A percentile compares a stretch with the other conserved stretches of the same genome.
These are phyloP conservation scores for Prunus davidiana DNA, from an alignment of 306 rosid genomes.

Conservation along the genomic window DNA sequence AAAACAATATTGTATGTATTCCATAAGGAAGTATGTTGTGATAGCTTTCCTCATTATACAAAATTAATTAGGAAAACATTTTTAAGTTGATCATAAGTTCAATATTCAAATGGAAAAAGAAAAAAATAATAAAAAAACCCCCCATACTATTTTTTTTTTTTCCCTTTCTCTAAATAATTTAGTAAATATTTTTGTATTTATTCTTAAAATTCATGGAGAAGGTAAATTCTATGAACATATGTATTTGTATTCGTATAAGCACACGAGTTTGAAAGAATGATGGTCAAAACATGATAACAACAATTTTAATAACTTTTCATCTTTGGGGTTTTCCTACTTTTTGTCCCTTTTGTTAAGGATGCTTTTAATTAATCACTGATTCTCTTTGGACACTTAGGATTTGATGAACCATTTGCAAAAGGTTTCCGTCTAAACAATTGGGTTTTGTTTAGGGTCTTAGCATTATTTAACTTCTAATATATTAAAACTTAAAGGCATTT, in stretches of 20 bases:
- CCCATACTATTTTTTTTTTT: too few relatives aligned
- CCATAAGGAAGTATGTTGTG: too few relatives aligned
- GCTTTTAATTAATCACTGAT: conserved; percentile 13
- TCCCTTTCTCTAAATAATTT: too few relatives aligned
- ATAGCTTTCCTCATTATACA: too few relatives aligned
- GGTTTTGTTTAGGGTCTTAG: background rate
- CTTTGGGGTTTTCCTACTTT: conserved; percentile 5
- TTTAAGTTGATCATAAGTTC: too few relatives aligned
- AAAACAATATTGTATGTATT: too few relatives aligned
- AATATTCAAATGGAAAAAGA: too few relatives aligned
- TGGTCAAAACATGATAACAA: conserved; percentile 11
- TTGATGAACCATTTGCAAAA: conserved; percentile 20
- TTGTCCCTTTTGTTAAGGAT: conserved; percentile 21
- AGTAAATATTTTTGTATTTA: too few relatives aligned
- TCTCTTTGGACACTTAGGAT: conserved; percentile 17
- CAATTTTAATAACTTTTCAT: conserved; percentile 5
- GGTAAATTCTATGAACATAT: background rate
- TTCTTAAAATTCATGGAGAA: background rate
- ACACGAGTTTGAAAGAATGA: background rate
- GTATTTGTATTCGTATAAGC: background rate
- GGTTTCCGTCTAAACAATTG: conserved; percentile 9
- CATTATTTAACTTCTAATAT: background rate
- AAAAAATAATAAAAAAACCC: too few relatives aligned
- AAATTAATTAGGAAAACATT: too few relatives aligned
- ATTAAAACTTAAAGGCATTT: background rate